Conservation (phyloP, 192 early-diverging fungal species). For the Martensiomyces pterosporus region DNA sequence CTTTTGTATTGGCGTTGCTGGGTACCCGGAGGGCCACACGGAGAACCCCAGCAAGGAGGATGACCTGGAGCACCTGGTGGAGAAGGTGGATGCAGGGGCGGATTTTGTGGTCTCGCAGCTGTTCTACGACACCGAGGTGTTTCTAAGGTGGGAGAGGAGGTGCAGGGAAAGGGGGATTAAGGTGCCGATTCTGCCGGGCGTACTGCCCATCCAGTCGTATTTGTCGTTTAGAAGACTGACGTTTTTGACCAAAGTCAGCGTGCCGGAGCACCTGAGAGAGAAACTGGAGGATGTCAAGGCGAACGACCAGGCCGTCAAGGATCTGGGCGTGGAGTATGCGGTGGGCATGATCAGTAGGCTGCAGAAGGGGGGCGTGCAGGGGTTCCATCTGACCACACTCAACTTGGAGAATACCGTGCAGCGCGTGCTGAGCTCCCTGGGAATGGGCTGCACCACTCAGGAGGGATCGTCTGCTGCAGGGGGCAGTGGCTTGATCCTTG, state of each 20-base stretch:
- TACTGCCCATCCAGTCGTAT: conserved; percentile 94
- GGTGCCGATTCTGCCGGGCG: conserved; percentile 82
- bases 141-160: conserved; percentile 72
- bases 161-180: conserved; percentile 71
- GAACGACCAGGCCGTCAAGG: conserved; percentile 95
- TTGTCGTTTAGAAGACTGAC: conserved; percentile 86
- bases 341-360: conserved; percentile 69
- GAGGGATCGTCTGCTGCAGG: neutral
- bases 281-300: conserved; percentile 88
- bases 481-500: too few species aligned
- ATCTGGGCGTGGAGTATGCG: conserved; percentile 81
- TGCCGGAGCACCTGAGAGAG: conserved; percentile 69
- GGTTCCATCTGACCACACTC: conserved; percentile 92
- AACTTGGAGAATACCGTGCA: conserved; percentile 86
- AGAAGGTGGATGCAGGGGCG: conserved; percentile 88
- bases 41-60: conserved; percentile 52
- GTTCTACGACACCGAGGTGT: conserved; percentile 81
- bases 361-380: conserved; percentile 52
- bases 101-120: conserved; percentile 95
- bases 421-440: conserved; percentile 74
- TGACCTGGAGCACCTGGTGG: conserved; percentile 77
- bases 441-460: conserved; percentile 3
- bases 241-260: conserved; percentile 74
- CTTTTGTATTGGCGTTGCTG: conserved; percentile 97
- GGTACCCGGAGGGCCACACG: conserved; percentile 74